Evolutionary conservation across 495 filamentous ascomycete genomes (phyloP).

Genomic region (Penicillium mononematosum): DNA sequence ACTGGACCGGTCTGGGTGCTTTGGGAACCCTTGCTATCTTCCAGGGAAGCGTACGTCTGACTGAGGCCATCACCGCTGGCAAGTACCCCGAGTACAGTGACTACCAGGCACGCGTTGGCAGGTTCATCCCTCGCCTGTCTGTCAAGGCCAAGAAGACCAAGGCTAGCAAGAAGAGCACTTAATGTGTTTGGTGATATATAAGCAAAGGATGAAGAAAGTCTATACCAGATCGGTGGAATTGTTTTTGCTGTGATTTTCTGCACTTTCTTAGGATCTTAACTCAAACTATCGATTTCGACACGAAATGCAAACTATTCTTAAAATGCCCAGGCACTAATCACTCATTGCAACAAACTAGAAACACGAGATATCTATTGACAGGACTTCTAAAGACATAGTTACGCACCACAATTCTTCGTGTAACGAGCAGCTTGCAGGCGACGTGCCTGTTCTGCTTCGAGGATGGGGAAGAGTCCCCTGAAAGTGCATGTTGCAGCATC

Average conservation of each 20-base stretch:
- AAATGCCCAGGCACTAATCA: not conserved
- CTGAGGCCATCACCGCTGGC: conserved; percentile 70
- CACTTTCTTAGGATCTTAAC: not conserved
- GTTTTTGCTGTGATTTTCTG: conserved; percentile 1
- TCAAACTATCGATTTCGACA: not conserved
- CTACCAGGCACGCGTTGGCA: conserved; percentile 80
- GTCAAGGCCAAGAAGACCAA: conserved; percentile 40
- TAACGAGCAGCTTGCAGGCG: conserved; percentile 8
- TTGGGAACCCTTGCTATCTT: conserved; percentile 74
- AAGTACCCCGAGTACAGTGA: conserved; percentile 90
- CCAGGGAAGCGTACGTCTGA: conserved; percentile 82
- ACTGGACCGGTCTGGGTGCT: conserved; percentile 77
- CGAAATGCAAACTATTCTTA: not conserved
- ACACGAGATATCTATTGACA: not conserved
- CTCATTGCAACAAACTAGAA: not conserved
- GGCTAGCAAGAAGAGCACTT: conserved; percentile 28
- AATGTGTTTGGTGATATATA: conserved; percentile 16
- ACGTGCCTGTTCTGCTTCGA: conserved; percentile 4
- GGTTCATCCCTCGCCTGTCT: conserved; percentile 69
- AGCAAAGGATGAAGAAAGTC: not conserved
- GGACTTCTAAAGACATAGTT: not conserved
- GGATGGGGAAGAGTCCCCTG: not conserved
- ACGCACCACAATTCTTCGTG: not conserved
- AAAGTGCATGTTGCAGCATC: not conserved
- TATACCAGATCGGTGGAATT: conserved; percentile 4